phyloP scores from a whole-genome alignment of 225 moss, liverwort and hornwort species.

The Physcomitrellopsis africana region DNA sequence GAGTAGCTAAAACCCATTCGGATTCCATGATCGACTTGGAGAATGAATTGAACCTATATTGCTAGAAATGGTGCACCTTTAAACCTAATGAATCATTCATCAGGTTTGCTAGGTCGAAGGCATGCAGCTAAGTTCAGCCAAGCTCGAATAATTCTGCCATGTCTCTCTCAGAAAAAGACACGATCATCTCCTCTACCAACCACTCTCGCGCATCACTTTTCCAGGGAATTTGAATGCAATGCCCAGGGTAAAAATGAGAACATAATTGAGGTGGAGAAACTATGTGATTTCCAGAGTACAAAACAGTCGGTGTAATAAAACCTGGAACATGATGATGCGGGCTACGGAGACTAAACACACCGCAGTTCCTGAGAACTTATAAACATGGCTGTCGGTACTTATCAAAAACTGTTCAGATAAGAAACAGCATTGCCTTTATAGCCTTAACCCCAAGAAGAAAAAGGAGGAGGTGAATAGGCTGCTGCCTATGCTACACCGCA shows the following conservation, averaged over 20 bases:
- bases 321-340: slow-evolving; percentile 12
- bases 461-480: neutral
- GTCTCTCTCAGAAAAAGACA: slow-evolving; percentile 6
- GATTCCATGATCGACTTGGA: neutral
- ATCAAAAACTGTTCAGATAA: neutral
- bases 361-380: neutral
- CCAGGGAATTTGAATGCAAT: slow-evolving; percentile 9
- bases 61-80: neutral
- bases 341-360: slow-evolving; percentile 6
- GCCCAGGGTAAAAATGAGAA: neutral
- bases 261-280: slow-evolving; percentile 9
- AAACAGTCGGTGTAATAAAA: slow-evolving; percentile 25
- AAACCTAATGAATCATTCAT: slow-evolving; percentile 15
- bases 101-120: slow-evolving; percentile 5
- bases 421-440: slow-evolving; percentile 30
- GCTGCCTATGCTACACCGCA: neutral
- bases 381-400: slow-evolving; percentile 18
- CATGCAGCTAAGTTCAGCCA: neutral
- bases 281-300: slow-evolving; percentile 9
- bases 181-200: slow-evolving; percentile 4
- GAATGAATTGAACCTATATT: slow-evolving; percentile 1
- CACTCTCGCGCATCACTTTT: neutral
- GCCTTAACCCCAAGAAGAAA: slow-evolving; percentile 12
- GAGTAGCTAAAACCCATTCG: neutral
- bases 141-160: neutral